Base-by-base conservation (phyloP, 2,329 filamentous ascomycete genomes). In the Trichophyton simii region DNA sequence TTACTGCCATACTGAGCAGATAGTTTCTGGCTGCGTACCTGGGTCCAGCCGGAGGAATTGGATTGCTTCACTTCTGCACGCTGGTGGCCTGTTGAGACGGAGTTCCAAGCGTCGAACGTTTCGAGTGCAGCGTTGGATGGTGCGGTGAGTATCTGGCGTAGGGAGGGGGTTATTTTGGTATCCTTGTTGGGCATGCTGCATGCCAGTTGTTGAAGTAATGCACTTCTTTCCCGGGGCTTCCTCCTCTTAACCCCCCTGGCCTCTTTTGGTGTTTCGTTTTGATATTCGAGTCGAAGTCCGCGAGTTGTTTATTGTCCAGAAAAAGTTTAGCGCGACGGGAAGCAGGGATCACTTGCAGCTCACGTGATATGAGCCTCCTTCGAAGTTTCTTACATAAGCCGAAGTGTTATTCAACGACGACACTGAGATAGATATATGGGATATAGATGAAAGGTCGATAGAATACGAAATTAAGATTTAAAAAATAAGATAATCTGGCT, bases 31-130 rank as follows among this genome's bases (percentile, higher is more conserved):
- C 59, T 62, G 54, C 60, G 62, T 42, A 60, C 62, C 60, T 68
- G 61, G 60, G 63, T 65, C 66, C 63, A 67, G 38, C 63, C 64
- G 58, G 62, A 34, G 50, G 60, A 61, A 38, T 28, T 64, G 15
- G 64, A 64, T 61, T 59, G 62, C 34, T 62, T 64, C 18, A 38
- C 31, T 34, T 67, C 65, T 13, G 66, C 62, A 41, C 57, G 61
- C 59, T 68, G 67, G 61, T 66, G 67, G 58, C 66, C 67, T 15
- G 66, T 64, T 44, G 63, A 66, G 11, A 62, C 64, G 42, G 62
- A 64, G 31, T 63, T 67, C 64, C 64, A 62, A 36, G 65, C 61
- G 59, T 67, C 67, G 44, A 67, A 67, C 6, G 64, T 67, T 57
- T 67, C 63, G 36, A 69, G 64, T 46, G 64, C 65, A 2, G 67